Conservation (phyloP, 805 yeast species). For the Candida anglica region DNA sequence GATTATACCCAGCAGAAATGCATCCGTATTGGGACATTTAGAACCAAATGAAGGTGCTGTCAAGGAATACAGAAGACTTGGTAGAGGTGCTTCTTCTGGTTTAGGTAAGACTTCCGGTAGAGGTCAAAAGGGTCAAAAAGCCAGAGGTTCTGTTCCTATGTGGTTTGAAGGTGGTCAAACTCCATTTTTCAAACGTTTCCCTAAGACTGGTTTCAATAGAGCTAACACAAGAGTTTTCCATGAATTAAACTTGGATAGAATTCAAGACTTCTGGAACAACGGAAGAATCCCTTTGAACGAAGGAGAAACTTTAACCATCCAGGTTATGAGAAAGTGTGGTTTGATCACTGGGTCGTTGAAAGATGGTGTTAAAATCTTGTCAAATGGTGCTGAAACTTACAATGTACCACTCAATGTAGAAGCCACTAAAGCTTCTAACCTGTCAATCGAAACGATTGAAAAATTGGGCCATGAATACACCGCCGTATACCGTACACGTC, state of each 20-base stretch:
- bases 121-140: constrained; percentile 98
- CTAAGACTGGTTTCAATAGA: constrained; percentile 84
- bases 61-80: constrained; percentile 64
- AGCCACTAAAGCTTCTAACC: constrained; percentile 74
- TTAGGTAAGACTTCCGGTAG: constrained; percentile 94
- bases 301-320: constrained; percentile 69
- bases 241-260: constrained; percentile 62
- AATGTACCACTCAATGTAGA: constrained; percentile 69
- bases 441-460: constrained; percentile 74
- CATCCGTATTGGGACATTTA: constrained; percentile 50
- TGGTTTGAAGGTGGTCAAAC: constrained; percentile 99
- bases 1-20: too few species aligned
- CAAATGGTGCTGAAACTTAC: constrained; percentile 50
- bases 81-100: constrained; percentile 94
- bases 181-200: constrained; percentile 77
- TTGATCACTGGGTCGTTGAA: constrained; percentile 64
- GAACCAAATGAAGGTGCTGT: constrained; percentile 63
- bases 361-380: constrained; percentile 81
- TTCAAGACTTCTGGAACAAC: constrained; percentile 65
- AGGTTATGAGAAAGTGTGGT: constrained; percentile 71
- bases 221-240: constrained; percentile 49
- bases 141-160: constrained; percentile 82
- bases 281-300: constrained; percentile 58
- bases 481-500: constrained; percentile 58
- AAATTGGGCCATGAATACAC: constrained; percentile 68